Evolutionary conservation across 257 asterid species (phyloP).

Genomic region (Phtheirospermum japonicum): DNA sequence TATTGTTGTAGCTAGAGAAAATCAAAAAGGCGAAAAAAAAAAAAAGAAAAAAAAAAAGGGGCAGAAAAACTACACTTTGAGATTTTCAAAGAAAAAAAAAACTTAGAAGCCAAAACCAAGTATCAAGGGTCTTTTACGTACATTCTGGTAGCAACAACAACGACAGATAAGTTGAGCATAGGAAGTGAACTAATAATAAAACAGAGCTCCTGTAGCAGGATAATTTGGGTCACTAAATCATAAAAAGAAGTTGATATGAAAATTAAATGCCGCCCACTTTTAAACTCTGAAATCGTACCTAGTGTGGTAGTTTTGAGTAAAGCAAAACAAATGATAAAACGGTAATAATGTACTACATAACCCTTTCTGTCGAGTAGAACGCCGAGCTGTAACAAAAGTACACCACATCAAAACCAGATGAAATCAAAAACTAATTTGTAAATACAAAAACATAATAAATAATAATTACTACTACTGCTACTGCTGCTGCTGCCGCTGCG

Average conservation of each 20-base stretch:
- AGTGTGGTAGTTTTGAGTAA: conserved; percentile 94
- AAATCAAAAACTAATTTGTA: conserved; percentile 6
- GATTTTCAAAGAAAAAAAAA: background rate
- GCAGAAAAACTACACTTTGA: background rate
- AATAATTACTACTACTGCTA: too few relatives aligned
- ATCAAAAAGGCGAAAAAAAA: too few relatives aligned
- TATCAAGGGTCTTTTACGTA: conserved; percentile 31
- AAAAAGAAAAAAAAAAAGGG: background rate
- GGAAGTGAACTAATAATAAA: conserved; percentile 90
- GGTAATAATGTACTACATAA: conserved; percentile 55
- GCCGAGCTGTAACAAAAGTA: conserved; percentile 70
- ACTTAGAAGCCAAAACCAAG: background rate
- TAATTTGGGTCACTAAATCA: conserved; percentile 21
- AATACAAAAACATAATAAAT: too few relatives aligned
- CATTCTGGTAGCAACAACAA: conserved; percentile 90
- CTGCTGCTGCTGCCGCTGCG: too few relatives aligned
- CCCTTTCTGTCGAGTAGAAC: conserved; percentile 77
- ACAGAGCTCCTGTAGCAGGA: conserved; percentile 87
- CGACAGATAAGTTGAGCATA: conserved; percentile 85
- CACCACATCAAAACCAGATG: conserved; percentile 27
- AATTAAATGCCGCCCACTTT: conserved; percentile 16
- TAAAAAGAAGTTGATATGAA: conserved; percentile 21
- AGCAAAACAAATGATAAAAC: conserved; percentile 72
- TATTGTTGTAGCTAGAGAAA: conserved; percentile 70
- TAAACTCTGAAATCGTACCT: conserved; percentile 47